Evolutionary conservation across 73 alveolate species (phyloP), one percentile per base, ranked within the genome.

Genomic region (Effrenium voratum): DNA sequence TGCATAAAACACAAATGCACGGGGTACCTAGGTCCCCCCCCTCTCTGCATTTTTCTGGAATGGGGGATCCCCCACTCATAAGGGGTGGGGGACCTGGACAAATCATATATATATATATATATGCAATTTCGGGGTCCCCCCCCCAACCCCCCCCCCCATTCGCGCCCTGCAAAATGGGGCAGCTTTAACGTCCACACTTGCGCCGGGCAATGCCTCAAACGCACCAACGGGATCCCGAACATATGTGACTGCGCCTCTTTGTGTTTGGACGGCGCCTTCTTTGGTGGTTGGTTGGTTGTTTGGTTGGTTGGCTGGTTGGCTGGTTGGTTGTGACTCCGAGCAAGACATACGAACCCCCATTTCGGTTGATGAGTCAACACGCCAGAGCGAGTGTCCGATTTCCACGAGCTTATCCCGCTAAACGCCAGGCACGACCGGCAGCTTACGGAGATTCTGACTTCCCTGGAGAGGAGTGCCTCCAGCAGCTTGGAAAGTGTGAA

Each of bases 401-500:
- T 52, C 19, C 63, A 52, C 26, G 8, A 19, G 8, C 19, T 52
- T 52, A 12, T 52, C 19, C 63, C 19, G 26, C 41, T 12, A n/a
- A 28, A 60, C 76, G 76, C 93, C 4, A 80, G 52, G 60, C 50
- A 59, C 44, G 80, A 60, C 34, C 10, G 86, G 80, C 98, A 91
- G 55, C 87, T 91, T 32, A 36, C 86, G 26, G 98, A 91, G 49
- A 68, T 91, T 45, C 45, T 91, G 88, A 91, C 45, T 77, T 91
- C 98, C 57, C 40, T 91, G 98, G 87, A 91, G 49, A 60, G 83
- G 47, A 68, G n/a, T 83, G 40, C 84, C 77, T 87, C 95, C 41
- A 45, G 83, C 36, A 16, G 49, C 83, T 73, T 6, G 50, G 55
- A 36, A 15, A 6, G 76, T 13, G 1, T 38, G 47, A 38, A 36